phyloP scores from a whole-genome alignment of 2,329 filamentous ascomycete species.

The Penicillium sp. region DNA sequence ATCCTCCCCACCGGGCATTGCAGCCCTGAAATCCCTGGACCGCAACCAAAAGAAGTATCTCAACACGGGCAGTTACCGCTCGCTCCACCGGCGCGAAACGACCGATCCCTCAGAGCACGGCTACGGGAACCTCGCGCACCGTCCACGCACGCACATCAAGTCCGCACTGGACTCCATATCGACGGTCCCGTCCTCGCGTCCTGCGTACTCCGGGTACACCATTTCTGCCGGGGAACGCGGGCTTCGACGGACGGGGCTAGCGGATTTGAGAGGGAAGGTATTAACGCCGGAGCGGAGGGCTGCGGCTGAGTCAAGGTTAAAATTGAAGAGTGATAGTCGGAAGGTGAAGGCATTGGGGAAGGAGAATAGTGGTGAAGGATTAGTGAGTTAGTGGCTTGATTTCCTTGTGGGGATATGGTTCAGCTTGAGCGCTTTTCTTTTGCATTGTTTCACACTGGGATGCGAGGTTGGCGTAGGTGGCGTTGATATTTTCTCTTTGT shows the following conservation, averaged over 20 bases:
- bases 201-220: constrained; percentile 19
- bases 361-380: constrained; percentile 28
- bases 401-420: no score
- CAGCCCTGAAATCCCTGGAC: constrained; percentile 26
- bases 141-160: constrained; percentile 27
- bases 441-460: background rate
- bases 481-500: background rate
- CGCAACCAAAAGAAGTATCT: constrained; percentile 24
- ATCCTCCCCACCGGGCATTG: constrained; percentile 36
- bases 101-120: constrained; percentile 19
- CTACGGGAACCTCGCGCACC: constrained; percentile 19
- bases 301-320: constrained; percentile 39
- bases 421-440: background rate
- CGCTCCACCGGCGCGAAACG: constrained; percentile 23
- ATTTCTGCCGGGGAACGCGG: constrained; percentile 25
- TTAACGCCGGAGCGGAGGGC: constrained; percentile 36
- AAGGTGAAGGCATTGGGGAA: constrained; percentile 33
- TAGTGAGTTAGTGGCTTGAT: background rate
- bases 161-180: constrained; percentile 35
- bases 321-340: constrained; percentile 29
- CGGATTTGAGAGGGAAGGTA: constrained; percentile 25
- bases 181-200: constrained; percentile 16
- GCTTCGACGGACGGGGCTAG: constrained; percentile 23
- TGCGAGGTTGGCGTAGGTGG: background rate
- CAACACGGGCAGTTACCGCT: constrained; percentile 23